Evolutionary conservation across 2,329 filamentous ascomycete genomes (phyloP).

Genomic region (Paecilomyces sp.): DNA sequence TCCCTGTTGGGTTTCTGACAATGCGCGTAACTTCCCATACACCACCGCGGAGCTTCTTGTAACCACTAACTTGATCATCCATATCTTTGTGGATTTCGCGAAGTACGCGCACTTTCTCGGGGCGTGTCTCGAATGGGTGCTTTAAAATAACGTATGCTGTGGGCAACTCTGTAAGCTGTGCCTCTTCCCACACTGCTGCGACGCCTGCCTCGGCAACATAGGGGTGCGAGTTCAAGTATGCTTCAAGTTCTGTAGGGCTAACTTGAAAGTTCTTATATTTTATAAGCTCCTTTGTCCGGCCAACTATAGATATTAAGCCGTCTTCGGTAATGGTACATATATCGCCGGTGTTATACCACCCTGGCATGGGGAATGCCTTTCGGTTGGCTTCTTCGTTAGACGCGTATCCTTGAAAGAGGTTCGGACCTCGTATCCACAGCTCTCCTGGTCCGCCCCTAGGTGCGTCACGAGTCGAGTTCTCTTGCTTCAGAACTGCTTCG

Average conservation of each 20-base stretch:
- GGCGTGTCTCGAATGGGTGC: slow-evolving; percentile 9
- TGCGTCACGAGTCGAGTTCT: slow-evolving; percentile 29
- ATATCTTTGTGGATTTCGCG: slow-evolving; percentile 23
- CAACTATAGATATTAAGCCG: slow-evolving; percentile 29
- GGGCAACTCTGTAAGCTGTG: slow-evolving; percentile 32
- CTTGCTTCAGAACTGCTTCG: slow-evolving; percentile 33
- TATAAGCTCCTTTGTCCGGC: slow-evolving; percentile 36
- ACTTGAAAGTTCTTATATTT: slow-evolving; percentile 40
- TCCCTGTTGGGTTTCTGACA: background rate
- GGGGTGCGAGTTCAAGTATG: slow-evolving; percentile 29
- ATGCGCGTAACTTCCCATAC: background rate
- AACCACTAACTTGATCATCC: slow-evolving; percentile 33
- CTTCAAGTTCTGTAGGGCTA: slow-evolving; percentile 31
- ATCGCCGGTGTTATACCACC: slow-evolving; percentile 43
- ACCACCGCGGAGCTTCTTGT: slow-evolving; percentile 29
- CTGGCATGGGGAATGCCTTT: slow-evolving; percentile 28
- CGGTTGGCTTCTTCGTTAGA: slow-evolving; percentile 33
- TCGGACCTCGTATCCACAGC: slow-evolving; percentile 39
- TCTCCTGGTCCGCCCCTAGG: slow-evolving; percentile 33
- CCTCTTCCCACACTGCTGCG: slow-evolving; percentile 13
- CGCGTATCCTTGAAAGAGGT: slow-evolving; percentile 38
- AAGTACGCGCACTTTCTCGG: slow-evolving; percentile 14
- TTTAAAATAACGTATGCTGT: slow-evolving; percentile 32
- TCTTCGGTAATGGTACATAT: slow-evolving; percentile 31
- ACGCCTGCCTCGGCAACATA: slow-evolving; percentile 30